Conservation (phyloP, 306 rosid species). For the Hylodesmum podocarpum region DNA sequence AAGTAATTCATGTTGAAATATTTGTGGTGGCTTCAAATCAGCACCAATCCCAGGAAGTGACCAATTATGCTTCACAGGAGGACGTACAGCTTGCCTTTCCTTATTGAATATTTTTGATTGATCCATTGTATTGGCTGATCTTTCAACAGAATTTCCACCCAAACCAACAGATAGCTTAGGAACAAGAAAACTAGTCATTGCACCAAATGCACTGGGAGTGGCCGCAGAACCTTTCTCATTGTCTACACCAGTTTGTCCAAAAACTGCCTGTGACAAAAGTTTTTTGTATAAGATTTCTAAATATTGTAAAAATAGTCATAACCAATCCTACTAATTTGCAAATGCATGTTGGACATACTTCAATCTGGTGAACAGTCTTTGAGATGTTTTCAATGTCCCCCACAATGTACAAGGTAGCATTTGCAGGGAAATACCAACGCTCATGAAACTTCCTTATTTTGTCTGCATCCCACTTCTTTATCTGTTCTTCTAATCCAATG, state of each 20-base stretch:
- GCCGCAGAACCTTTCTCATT: slow-evolving; percentile 67
- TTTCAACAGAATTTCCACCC: slow-evolving; percentile 74
- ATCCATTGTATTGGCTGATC: slow-evolving; percentile 62
- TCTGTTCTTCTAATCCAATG: slow-evolving; percentile 97
- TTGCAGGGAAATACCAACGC: slow-evolving; percentile 99
- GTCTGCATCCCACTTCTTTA: slow-evolving; percentile 97
- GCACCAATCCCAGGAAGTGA: slow-evolving; percentile 74
- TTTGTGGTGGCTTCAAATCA: slow-evolving; percentile 72
- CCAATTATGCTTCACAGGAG: slow-evolving; percentile 96
- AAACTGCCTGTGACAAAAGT: slow-evolving; percentile 68
- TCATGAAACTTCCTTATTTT: slow-evolving; percentile 97
- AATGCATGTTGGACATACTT: slow-evolving; percentile 52
- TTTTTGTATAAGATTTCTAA: slow-evolving; percentile 31
- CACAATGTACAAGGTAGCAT: slow-evolving; percentile 94
- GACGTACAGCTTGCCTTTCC: slow-evolving; percentile 88
- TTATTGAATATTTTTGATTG: slow-evolving; percentile 66
- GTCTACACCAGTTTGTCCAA: slow-evolving; percentile 73
- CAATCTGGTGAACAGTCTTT: slow-evolving; percentile 79
- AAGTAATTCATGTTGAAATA: slow-evolving; percentile 94
- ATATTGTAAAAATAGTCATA: slow-evolving; percentile 12
- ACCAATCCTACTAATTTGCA: slow-evolving; percentile 20
- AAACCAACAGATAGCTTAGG: slow-evolving; percentile 91
- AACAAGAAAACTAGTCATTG: slow-evolving; percentile 96
- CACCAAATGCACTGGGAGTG: slow-evolving; percentile 87
- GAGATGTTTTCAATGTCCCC: slow-evolving; percentile 89